These are phyloP conservation scores for Kodamaea laetipori DNA, from an alignment of 805 yeast genomes.

Conservation along the genomic window DNA sequence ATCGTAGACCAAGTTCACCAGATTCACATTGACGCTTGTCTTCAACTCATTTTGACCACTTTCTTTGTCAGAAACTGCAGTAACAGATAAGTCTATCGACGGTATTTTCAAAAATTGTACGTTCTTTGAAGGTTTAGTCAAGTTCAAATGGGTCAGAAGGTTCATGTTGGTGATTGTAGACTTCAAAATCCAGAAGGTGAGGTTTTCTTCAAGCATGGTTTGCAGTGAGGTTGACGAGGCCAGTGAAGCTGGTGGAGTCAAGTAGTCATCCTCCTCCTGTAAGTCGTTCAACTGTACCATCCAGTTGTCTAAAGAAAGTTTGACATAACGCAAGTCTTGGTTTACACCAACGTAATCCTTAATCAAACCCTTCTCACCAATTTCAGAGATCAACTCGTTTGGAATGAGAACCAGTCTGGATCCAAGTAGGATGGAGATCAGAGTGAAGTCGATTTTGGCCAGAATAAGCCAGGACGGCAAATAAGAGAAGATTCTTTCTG, in stretches of 20 bases:
- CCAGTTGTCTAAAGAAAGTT: slow-evolving; percentile 18
- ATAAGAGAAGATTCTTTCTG: slow-evolving; percentile 19
- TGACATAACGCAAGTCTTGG: slow-evolving; percentile 24
- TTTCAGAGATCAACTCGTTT: slow-evolving; percentile 18
- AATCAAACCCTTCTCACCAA: slow-evolving; percentile 17
- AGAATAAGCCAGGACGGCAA: slow-evolving; percentile 40
- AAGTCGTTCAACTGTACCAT: not conserved
- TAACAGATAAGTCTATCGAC: slow-evolving; percentile 7
- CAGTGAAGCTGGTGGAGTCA: slow-evolving; percentile 10
- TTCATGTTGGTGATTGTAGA: slow-evolving; percentile 20
- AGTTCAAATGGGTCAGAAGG: slow-evolving; percentile 18
- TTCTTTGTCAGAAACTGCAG: not conserved
- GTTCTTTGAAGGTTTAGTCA: slow-evolving; percentile 13
- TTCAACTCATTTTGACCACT: slow-evolving; percentile 1
- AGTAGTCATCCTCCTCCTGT: not conserved
- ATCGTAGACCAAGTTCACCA: slow-evolving; percentile 22
- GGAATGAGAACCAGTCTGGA: slow-evolving; percentile 43
- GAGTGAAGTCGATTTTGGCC: slow-evolving; percentile 20
- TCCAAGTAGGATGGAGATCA: slow-evolving; percentile 30
- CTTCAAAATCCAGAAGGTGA: slow-evolving; percentile 26
- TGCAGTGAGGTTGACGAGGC: slow-evolving; percentile 30
- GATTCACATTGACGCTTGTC: not conserved
- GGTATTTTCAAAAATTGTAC: slow-evolving; percentile 27
- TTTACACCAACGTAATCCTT: slow-evolving; percentile 21
- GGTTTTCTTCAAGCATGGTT: slow-evolving; percentile 20